Evolutionary conservation across 768 basidiomycete genomes (phyloP), one percentile per base, ranked within the genome.

Genomic region (Russula foetens): DNA sequence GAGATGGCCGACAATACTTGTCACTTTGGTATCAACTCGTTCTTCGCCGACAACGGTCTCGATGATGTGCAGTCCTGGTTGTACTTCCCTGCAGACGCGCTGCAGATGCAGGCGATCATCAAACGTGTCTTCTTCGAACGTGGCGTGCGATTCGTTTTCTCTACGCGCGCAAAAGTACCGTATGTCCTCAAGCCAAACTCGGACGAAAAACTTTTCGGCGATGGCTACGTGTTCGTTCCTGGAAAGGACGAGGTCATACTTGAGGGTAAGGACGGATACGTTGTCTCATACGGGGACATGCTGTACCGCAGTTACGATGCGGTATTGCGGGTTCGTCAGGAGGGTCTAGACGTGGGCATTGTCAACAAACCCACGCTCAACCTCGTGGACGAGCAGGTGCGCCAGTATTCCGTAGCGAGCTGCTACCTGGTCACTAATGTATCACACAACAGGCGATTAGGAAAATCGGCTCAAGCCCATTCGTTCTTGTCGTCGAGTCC

Each of bases 11-110:
- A 81, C 67, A 81, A 78, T 71, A 79, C 77, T 19, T 81, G 80
- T 67, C 81, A 87, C 71, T 84, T 84, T 66, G 86, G 90, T 62
- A 69, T 94, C 73, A 94, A 93, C 80, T 85, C 83, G 59, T 79
- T 94, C 76, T 93, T 91, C 68, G 88, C 87, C 1, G 92, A 94
- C 74, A 92, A 93, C 69, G 90, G 90, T 29, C 85, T 93, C 53
- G 79, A 83, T 6, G 92, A 94, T 69, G 81, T 83, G 9, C 81
- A 89, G 49, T 86, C 90, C 8, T 84, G 77, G 75, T 76, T 94
- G 31, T 94, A 93, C 76, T 93, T 93, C 85, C 90, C 92, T 23
- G 92, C 90, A 4, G 91, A 94, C 67, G 74, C 86, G 4, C 72
- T 81, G 41, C 90, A 93, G 71, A 93, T 93, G 90, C 70, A 79